Base-by-base conservation (phyloP, 2,329 filamentous ascomycete genomes). In the Aspergillus sp. region DNA sequence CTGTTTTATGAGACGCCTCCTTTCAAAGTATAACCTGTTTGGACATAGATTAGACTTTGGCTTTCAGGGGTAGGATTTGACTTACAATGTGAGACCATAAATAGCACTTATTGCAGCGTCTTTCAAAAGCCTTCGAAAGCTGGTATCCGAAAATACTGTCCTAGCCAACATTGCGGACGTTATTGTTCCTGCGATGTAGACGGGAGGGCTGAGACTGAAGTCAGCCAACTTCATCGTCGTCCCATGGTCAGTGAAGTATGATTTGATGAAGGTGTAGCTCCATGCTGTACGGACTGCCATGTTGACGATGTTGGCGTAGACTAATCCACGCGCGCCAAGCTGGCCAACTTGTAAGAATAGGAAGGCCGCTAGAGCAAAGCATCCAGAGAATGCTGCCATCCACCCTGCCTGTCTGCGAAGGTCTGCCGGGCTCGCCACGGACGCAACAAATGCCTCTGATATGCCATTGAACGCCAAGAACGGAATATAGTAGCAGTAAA, bases 401-500 rank as follows among this genome's bases (percentile, higher is more conserved):
- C 86, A 94, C 4, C 84, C 68, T 0, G 88, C 90, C 69, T 99
- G 94, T 3, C 68, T 72, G 57, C 90, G 84, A 3, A 99, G 82
- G 60, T 97, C 82, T 3, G 79, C 72, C 57, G 90, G 82, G 0
- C 82, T 86, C 0, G 93, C 92, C 1, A 95, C 89, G 2, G 90
- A 90, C 1, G 92, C 87, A 14, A 97, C 92, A 63, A 99, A 97
- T 0, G 91, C 90, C 73, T 99, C 94, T 1, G 88, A 84, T 19
- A 97, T 83, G 47, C 94, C 94, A 65, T 99, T 99, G 62, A 95
- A 76, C 3, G 93, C 94, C 3, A 97, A 81, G 22, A 97, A 84
- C 0, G 94, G 94, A 53, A 99, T 89, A 74, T 96, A 97, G 71
- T 90, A 91, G 74, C 90, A 92, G 72, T 96, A 99, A 0, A 81